phyloP scores from a whole-genome alignment of 2,329 filamentous ascomycete species.

The Proliferodiscus dingleyae region DNA sequence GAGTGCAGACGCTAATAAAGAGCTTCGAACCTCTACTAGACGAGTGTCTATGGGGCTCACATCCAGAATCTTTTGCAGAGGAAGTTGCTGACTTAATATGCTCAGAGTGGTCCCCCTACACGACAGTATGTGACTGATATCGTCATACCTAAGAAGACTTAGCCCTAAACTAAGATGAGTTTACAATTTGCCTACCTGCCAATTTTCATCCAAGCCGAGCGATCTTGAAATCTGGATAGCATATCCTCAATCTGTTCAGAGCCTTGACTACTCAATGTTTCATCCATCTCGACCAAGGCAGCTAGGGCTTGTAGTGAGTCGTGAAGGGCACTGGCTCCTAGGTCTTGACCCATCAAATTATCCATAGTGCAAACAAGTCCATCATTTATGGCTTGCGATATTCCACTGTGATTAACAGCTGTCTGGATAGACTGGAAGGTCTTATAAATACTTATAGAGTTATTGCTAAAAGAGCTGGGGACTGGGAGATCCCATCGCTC shows the following conservation, averaged over 20 bases:
- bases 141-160: slow-evolving; percentile 55
- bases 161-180: slow-evolving; percentile 8
- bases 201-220: slow-evolving; percentile 75
- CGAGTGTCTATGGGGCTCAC: slow-evolving; percentile 60
- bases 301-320: slow-evolving; percentile 60
- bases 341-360: slow-evolving; percentile 44
- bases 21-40: slow-evolving; percentile 69
- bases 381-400: slow-evolving; percentile 56
- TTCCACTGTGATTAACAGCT: slow-evolving; percentile 50
- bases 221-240: slow-evolving; percentile 58
- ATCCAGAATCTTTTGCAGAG: slow-evolving; percentile 56
- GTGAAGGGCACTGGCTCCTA: slow-evolving; percentile 49
- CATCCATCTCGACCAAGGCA: slow-evolving; percentile 74
- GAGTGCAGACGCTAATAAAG: slow-evolving; percentile 69
- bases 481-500: slow-evolving; percentile 90
- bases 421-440: slow-evolving; percentile 75
- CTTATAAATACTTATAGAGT: slow-evolving; percentile 69
- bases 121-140: slow-evolving; percentile 75
- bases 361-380: slow-evolving; percentile 58
- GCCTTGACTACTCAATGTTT: slow-evolving; percentile 60
- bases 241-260: slow-evolving; percentile 55
- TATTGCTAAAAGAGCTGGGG: slow-evolving; percentile 56
- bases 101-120: slow-evolving; percentile 80
- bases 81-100: slow-evolving; percentile 66
- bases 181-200: slow-evolving; percentile 55